Evolutionary conservation across 208 protist species (phyloP), one percentile per base, ranked within the genome.

Genomic region (Zelonia costaricensis): DNA sequence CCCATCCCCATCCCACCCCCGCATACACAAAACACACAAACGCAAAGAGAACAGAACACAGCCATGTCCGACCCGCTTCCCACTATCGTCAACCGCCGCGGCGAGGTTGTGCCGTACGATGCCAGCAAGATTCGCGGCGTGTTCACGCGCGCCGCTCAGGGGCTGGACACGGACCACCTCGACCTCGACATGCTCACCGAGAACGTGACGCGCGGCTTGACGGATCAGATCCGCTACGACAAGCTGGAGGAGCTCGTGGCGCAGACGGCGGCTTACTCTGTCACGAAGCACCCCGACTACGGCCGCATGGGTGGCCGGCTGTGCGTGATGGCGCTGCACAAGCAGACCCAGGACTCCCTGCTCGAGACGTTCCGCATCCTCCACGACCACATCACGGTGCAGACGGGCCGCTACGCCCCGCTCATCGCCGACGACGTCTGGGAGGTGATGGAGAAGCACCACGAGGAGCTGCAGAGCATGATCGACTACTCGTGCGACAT

Each of bases 201-300:
- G 60, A 98, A 94, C 20, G 91, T 99, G 8, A 74, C 78, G 15
- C 63, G 67, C 40, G 97, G 97, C 42, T 62, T 98, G 16, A 95
- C 86, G 44, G 70, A 87, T 40, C 78, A 86, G 46, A 97, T 99
- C 15, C 80, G 86, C 8, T 96, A 93, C 2, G 55, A 64, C 10
- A 76, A 98, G 59, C 79, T 99, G 27, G 97, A 99, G 62, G 90
- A 98, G 57, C 87, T 99, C 0, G 70, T 98, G 1, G 92, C 97
- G 16, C 96, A 99, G 76, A 99, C 98, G 18, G 92, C 96, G 12
- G 98, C 98, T 4, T 99, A 98, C 80, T 69, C 98, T 55, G 86
- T 94, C 7, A 97, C 92, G 27, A 90, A 94, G 68, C 98, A 99
- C 78, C 98, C 98, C 18, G 97, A 99, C 76, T 99, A 99, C 88